These are phyloP conservation scores for Podaxis sp. DNA, from an alignment of 768 basidiomycete species.

Conservation along the genomic window DNA sequence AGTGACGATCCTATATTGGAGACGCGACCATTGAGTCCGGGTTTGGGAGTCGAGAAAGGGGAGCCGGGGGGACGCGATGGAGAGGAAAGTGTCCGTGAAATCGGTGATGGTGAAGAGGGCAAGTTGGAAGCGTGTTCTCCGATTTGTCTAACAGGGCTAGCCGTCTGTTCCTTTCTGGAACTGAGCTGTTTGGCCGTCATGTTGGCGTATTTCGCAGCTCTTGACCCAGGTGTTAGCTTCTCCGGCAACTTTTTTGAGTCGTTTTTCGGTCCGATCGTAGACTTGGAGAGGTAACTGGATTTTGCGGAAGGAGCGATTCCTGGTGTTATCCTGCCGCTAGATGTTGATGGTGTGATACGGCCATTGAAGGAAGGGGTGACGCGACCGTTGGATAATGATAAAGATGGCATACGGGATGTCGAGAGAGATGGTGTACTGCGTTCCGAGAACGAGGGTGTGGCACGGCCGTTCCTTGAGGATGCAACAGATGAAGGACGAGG, in stretches of 20 bases:
- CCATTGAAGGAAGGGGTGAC: conserved; percentile 43
- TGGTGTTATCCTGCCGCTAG: conserved; percentile 37
- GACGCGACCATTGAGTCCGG: conserved; percentile 36
- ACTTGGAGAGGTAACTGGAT: conserved; percentile 30
- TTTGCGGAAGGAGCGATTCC: conserved; percentile 38
- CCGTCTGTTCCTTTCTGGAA: conserved; percentile 33
- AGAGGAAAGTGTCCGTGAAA: conserved; percentile 36
- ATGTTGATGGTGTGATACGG: conserved; percentile 48
- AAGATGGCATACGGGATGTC: conserved; percentile 34
- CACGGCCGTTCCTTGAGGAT: conserved; percentile 63
- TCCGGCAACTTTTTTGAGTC: conserved; percentile 32
- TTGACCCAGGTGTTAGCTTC: conserved; percentile 76
- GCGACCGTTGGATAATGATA: conserved; percentile 39
- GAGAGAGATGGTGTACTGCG: conserved; percentile 50
- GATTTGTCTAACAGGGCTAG: conserved; percentile 13
- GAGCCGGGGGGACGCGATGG: conserved; percentile 54
- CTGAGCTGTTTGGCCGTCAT: conserved; percentile 84
- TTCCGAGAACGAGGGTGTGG: conserved; percentile 57
- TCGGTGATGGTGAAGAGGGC: conserved; percentile 31
- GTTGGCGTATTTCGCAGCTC: conserved; percentile 81
- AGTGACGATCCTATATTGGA: conserved; percentile 31
- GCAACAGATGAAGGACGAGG: conserved; percentile 79
- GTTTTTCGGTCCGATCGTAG: conserved; percentile 29
- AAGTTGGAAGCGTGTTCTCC: conserved; percentile 27
- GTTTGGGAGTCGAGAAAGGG: conserved; percentile 70